Evolutionary conservation across 306 rosid species (phyloP).

Genomic region (Ceratonia siliqua): DNA sequence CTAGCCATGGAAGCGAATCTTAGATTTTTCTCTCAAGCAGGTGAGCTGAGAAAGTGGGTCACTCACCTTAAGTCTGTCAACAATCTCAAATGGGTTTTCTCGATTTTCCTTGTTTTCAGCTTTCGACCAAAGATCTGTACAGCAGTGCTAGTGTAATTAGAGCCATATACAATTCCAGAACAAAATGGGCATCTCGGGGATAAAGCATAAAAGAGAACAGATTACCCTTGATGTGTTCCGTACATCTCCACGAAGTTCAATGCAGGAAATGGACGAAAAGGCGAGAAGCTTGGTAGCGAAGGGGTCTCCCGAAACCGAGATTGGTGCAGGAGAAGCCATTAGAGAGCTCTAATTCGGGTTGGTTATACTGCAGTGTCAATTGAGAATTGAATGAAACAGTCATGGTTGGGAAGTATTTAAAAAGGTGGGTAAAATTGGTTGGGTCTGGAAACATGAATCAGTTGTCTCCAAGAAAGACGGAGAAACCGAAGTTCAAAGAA

Average conservation of each 20-base stretch:
- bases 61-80: neutral
- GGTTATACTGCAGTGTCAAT: conserved; percentile 7
- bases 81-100: neutral
- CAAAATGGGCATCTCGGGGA: neutral
- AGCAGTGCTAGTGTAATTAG: neutral
- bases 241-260: conserved; percentile 14
- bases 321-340: conserved; percentile 63
- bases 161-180: conserved; percentile 1
- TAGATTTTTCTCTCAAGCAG: too few relatives aligned
- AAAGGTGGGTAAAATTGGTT: conserved; percentile 47
- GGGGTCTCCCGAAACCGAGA: conserved; percentile 48
- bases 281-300: conserved; percentile 25
- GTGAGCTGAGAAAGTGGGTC: too few relatives aligned
- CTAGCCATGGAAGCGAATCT: neutral
- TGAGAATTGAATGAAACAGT: conserved; percentile 31
- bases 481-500: conserved; percentile 61
- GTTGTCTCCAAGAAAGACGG: conserved; percentile 88
- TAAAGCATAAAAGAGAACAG: neutral
- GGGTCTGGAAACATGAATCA: conserved; percentile 42
- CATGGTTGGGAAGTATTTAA: conserved; percentile 22
- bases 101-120: neutral
- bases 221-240: conserved; percentile 43
- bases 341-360: conserved; percentile 25
- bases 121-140: neutral
- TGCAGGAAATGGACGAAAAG: conserved; percentile 23